phyloP scores from a whole-genome alignment of 306 rosid species.

The Acmispon strigosus region DNA sequence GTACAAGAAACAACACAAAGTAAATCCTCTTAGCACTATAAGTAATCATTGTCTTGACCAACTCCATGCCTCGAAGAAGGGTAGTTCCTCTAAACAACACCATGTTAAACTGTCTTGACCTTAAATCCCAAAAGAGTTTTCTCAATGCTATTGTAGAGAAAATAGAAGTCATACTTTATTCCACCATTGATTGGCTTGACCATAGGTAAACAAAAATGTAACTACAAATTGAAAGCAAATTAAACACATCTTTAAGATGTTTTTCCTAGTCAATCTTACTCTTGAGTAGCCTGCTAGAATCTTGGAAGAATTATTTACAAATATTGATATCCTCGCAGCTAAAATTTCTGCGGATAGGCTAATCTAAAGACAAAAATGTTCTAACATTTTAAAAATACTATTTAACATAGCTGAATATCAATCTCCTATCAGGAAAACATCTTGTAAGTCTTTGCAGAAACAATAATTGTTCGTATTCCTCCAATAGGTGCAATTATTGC shows the following conservation, averaged over 20 bases:
- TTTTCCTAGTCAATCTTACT: neutral
- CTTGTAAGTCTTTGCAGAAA: constrained; percentile 34
- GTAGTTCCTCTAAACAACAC: too few species aligned
- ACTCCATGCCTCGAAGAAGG: too few species aligned
- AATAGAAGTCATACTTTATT: too few species aligned
- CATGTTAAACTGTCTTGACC: too few species aligned
- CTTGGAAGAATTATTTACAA: neutral
- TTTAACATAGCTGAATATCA: neutral
- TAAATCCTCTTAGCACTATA: too few species aligned
- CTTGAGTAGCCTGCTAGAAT: neutral
- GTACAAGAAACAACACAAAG: too few species aligned
- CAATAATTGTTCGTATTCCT: constrained; percentile 48
- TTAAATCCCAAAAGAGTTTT: too few species aligned
- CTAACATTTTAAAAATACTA: neutral
- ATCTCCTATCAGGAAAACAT: constrained; percentile 31
- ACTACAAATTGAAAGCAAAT: neutral
- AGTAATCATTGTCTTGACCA: too few species aligned
- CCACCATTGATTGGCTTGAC: neutral
- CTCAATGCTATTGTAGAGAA: neutral
- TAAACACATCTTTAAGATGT: neutral
- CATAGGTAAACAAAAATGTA: neutral
- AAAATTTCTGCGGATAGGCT: neutral
- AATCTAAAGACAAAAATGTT: neutral
- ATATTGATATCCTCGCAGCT: neutral
- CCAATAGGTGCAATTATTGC: constrained; percentile 49